These are phyloP conservation scores for Trichophyton mentagrophytes DNA, from an alignment of 2,329 filamentous ascomycete genomes.

Conservation along the genomic window DNA sequence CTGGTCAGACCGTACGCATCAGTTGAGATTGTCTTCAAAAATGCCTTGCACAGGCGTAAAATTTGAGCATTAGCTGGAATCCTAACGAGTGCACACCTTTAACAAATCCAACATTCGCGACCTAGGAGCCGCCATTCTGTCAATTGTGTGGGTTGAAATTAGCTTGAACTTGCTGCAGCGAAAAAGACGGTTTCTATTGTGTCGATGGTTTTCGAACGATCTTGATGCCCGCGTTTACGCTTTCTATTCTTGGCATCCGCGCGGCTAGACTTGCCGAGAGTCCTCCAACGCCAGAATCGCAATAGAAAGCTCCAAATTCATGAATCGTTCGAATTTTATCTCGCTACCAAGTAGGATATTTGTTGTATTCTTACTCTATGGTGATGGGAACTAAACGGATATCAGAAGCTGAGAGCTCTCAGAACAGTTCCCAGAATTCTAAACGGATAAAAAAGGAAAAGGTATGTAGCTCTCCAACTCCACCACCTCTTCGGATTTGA, in stretches of 20 bases:
- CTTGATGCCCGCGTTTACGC: not conserved
- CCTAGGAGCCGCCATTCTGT: conserved; percentile 39
- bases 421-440: not conserved
- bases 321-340: not conserved
- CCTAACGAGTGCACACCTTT: conserved; percentile 44
- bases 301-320: not conserved
- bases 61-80: not conserved
- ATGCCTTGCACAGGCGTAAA: not conserved
- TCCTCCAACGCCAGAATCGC: not conserved
- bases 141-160: not conserved
- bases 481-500: not conserved
- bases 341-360: not conserved
- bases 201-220: not conserved
- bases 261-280: not conserved
- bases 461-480: conserved; percentile 2
- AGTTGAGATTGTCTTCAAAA: not conserved
- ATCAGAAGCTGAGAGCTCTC: conserved; percentile 2
- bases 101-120: conserved; percentile 54
- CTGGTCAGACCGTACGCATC: conserved; percentile 34
- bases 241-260: not conserved
- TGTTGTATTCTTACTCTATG: not conserved
- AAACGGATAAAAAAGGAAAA: conserved; percentile 8
- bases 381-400: conserved; percentile 8
- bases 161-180: not conserved
- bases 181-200: not conserved